Conservation (phyloP, 768 basidiomycete species). For the Pholiota microspora region DNA sequence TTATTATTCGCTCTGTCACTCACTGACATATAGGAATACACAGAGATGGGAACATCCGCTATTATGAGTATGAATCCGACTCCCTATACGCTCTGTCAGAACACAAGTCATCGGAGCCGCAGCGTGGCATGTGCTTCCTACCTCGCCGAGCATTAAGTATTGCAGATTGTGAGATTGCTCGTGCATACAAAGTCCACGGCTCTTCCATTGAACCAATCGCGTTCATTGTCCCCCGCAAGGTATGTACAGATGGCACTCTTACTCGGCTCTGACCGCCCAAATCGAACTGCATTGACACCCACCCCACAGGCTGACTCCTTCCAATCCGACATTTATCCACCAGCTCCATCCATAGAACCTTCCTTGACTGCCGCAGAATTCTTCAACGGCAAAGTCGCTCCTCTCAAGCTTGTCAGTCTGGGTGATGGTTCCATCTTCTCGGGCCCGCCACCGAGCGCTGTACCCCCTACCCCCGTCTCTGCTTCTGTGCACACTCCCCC, state of each 20-base stretch:
- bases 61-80: constrained; percentile 93
- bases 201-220: constrained; percentile 83
- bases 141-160: constrained; percentile 90
- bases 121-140: constrained; percentile 96
- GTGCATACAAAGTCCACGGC: constrained; percentile 85
- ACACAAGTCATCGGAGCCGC: constrained; percentile 87
- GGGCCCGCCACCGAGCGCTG: constrained; percentile 24
- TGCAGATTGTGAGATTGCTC: constrained; percentile 90
- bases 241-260: constrained; percentile 29
- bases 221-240: constrained; percentile 94
- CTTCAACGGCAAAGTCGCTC: constrained; percentile 78
- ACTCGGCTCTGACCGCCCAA: not conserved
- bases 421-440: constrained; percentile 56
- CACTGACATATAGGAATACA: constrained; percentile 5
- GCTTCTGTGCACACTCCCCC: constrained; percentile 35
- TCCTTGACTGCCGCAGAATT: constrained; percentile 82
- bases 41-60: constrained; percentile 96
- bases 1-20: not conserved
- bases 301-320: constrained; percentile 77
- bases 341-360: constrained; percentile 80
- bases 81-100: constrained; percentile 74
- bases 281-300: not conserved
- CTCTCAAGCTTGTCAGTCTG: constrained; percentile 79
- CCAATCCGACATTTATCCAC: constrained; percentile 97
- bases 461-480: constrained; percentile 25